Conservation (phyloP, 2,329 filamentous ascomycete genomes). For the Lachnellula arida region DNA sequence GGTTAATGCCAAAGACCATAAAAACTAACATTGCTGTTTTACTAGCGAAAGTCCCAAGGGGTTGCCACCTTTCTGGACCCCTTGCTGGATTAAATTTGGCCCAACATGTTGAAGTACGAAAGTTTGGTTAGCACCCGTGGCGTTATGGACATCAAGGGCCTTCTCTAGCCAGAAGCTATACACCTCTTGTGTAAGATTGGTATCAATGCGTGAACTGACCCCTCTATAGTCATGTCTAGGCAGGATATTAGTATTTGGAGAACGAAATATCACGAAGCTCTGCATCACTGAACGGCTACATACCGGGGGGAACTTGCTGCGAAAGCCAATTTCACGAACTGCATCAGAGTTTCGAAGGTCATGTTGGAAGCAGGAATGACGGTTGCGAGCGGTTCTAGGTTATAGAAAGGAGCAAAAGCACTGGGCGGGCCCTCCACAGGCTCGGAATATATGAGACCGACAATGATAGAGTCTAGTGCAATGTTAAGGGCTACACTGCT, state of each 20-base stretch:
- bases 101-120: slow-evolving; percentile 7
- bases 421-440: background rate
- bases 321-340: no score
- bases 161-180: slow-evolving; percentile 6
- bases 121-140: slow-evolving; percentile 5
- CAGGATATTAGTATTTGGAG: background rate
- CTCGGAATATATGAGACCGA: slow-evolving; percentile 3
- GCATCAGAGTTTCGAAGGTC: no score
- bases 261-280: no score
- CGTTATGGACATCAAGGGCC: slow-evolving; percentile 1
- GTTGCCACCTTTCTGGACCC: slow-evolving; percentile 5
- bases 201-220: slow-evolving; percentile 1
- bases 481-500: background rate
- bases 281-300: no score
- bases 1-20: no score
- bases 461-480: background rate
- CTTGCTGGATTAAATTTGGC: slow-evolving; percentile 1
- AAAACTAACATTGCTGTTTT: background rate
- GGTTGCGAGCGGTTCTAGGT: no score
- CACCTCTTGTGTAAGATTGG: background rate
- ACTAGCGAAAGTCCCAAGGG: background rate
- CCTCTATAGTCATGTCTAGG: slow-evolving; percentile 6
- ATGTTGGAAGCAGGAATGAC: no score
- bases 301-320: no score
- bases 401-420: no score